Evolutionary conservation across 164 flowering plant genomes (phyloP).

Genomic region (Stephania cephalantha): DNA sequence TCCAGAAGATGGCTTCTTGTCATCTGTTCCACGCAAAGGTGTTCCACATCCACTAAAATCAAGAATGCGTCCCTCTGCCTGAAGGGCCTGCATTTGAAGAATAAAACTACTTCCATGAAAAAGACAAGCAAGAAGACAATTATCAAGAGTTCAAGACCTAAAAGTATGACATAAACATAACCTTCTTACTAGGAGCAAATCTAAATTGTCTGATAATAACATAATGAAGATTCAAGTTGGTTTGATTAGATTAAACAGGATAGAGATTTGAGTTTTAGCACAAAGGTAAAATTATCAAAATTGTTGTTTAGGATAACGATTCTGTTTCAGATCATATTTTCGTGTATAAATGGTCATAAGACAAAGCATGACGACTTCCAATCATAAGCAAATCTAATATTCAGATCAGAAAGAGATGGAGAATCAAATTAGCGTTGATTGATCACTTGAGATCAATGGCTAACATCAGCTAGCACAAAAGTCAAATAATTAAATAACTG

Average conservation of each 20-base stretch:
- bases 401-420: too few species aligned
- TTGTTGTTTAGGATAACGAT: too few species aligned
- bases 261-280: too few species aligned
- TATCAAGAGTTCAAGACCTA: not conserved
- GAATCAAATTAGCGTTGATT: too few species aligned
- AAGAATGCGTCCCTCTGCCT: conserved; percentile 73
- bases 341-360: too few species aligned
- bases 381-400: too few species aligned
- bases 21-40: conserved; percentile 44
- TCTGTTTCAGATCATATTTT: too few species aligned
- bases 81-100: conserved; percentile 21
- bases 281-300: too few species aligned
- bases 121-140: not conserved
- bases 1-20: conserved; percentile 22
- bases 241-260: not conserved
- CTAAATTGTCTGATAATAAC: not conserved
- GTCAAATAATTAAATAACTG: not conserved
- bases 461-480: not conserved
- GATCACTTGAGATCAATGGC: not conserved
- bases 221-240: not conserved
- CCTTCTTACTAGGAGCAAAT: not conserved
- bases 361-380: too few species aligned
- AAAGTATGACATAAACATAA: not conserved
- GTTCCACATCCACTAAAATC: conserved; percentile 94
- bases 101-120: not conserved